Conservation (phyloP, 2,329 filamentous ascomycete genomes). For the Ophiostoma ulmi region DNA sequence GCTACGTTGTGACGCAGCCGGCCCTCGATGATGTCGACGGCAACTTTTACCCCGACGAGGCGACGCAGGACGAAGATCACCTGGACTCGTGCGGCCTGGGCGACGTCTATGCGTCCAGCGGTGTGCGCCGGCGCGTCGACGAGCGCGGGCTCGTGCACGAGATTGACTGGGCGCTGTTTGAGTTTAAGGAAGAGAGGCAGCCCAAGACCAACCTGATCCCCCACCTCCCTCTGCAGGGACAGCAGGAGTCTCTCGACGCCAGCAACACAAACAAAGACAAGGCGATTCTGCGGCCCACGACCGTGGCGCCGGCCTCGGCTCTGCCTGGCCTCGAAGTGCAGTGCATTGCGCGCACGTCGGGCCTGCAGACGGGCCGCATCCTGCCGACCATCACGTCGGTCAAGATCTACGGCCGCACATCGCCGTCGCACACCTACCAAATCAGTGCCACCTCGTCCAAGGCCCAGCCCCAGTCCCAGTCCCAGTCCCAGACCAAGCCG, state of each 20-base stretch:
- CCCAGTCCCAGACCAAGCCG: background rate
- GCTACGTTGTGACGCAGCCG: conserved; percentile 82
- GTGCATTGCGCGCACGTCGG: conserved; percentile 82
- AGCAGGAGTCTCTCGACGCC: conserved; percentile 16
- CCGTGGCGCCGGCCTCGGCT: conserved; percentile 53
- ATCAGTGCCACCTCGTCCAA: conserved; percentile 32
- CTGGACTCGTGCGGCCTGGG: conserved; percentile 76
- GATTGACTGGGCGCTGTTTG: conserved; percentile 91
- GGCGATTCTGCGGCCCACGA: conserved; percentile 47
- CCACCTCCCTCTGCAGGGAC: conserved; percentile 26
- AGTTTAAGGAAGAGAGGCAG: conserved; percentile 65
- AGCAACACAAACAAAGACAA: conserved; percentile 23
- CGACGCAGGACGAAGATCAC: conserved; percentile 72
- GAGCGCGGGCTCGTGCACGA: conserved; percentile 73
- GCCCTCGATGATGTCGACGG: conserved; percentile 81
- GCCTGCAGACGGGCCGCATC: conserved; percentile 73
- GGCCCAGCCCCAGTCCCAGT: conserved; percentile 19
- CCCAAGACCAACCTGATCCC: conserved; percentile 69
- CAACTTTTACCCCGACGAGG: conserved; percentile 72
- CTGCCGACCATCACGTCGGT: conserved; percentile 74
- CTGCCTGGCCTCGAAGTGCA: conserved; percentile 76
- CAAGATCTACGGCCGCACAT: conserved; percentile 77
- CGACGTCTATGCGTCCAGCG: conserved; percentile 82
- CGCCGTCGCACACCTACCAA: conserved; percentile 68
- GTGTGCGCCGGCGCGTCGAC: conserved; percentile 69